Evolutionary conservation across 257 asterid genomes (phyloP), one percentile per base, ranked within the genome.

Genomic region (Solanum infundibuliforme): DNA sequence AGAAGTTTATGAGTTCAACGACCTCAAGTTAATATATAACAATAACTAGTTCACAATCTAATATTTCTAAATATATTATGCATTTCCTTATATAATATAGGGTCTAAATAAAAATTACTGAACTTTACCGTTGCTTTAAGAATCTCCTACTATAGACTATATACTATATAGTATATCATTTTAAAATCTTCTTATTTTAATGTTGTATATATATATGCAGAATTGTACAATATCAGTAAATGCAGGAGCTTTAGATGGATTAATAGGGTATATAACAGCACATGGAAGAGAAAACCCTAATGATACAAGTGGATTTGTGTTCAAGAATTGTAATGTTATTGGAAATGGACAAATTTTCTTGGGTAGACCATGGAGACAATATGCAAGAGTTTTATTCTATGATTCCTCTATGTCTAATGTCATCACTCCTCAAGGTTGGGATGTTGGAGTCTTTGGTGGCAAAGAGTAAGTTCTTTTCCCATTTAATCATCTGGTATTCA

Each of bases 331-430:
- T 89, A 87, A 48, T 36, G 86, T 95, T 5, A 55, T 31, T 41
- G 98, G 98, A 18, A 43, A 18, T 5, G 98, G 98, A 6, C 86
- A 68, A 41, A 14, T 91, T 8, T 92, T 36, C 62, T 86, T 94
- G 71, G 96, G 94, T 68, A 90, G 96, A 83, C 93, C 99, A 5
- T 96, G 99, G 99, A 92, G 98, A 81, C 46, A 32, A 2, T 92
- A 92, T 85, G 96, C 99, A 0, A 89, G 98, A 66, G 99, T 96
- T 62, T 3, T 96, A 8, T 96, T 92, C 72, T 92, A 87, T 88
- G 84, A 88, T 73, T 84, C 96, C 1, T 16, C 84, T 2, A 91
- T 96, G 94, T 76, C 93, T 0, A 52, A 89, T 36, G 43, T 93
- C 18, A 68, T 95, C 74, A 93, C 92, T 36, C 94, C 98, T 23